Base-by-base conservation (phyloP, 345 rosid species). In the Reutealis trisperma region DNA sequence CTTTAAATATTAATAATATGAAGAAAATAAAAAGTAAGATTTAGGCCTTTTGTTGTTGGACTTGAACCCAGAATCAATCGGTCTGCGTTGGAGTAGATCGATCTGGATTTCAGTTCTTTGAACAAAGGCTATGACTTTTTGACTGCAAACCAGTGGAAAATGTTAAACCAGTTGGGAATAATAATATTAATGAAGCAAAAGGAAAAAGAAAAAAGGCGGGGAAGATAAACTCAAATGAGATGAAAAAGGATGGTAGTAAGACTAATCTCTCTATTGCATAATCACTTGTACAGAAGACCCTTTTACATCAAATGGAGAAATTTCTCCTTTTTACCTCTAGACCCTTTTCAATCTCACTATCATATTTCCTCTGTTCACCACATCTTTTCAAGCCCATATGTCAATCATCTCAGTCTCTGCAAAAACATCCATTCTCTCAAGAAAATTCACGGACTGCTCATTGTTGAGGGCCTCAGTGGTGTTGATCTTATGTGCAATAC, bases 391-490 rank as follows among this genome's bases (percentile, higher is more conserved):
- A 79, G 72, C 75, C 87, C 83, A 1, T 79, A 76, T 81, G 77
- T 84, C 61, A 57, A 83, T 61, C 84, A 90, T 75, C 83, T 91
- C 77, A 83, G 84, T 19, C 68, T 71, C 68, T 91, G 94, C 86
- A 82, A 62, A 27, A 87, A 66, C 85, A 58, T 87, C 16, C 30
- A 27, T 80, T 83, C 87, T 32, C 85, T 94, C 67, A 78, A 76
- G 82, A 82, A 75, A 73, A 54, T 75, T 21, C 98, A 93, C 65
- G 84, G 80, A 52, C 22, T 81, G 22, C 75, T 94, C 45, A 67
- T 87, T 57, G 88, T 78, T 14, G 77, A 80, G 18, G 97, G 97
- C 6, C 67, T 89, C 13, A 24, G 81, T 45, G 54, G 64, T 62
- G 37, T 34, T 34, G 87, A 92, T 72, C 80, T 86, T 22, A 82